These are phyloP conservation scores for Citrus glauca DNA, from an alignment of 345 rosid genomes.

Conservation along the genomic window DNA sequence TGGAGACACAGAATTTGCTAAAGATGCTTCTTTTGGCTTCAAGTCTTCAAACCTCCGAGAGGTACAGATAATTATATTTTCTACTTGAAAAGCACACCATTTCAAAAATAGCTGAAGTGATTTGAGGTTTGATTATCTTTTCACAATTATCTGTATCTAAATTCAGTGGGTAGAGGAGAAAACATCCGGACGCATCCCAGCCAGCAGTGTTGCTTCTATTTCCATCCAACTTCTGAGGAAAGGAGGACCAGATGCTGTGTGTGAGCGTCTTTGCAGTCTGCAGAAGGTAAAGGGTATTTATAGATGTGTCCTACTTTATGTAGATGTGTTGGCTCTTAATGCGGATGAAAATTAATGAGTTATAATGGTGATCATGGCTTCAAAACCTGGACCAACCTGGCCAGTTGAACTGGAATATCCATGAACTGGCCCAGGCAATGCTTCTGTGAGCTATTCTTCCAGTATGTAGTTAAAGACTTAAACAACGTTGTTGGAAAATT, in stretches of 20 bases:
- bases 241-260: conserved; percentile 93
- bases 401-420: neutral
- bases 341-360: neutral
- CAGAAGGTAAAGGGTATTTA: conserved; percentile 49
- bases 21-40: conserved; percentile 88
- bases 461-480: neutral
- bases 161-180: conserved; percentile 96
- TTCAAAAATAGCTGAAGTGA: neutral
- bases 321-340: neutral
- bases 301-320: neutral
- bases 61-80: conserved; percentile 37
- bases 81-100: neutral
- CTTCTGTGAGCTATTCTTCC: neutral
- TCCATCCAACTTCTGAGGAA: conserved; percentile 75
- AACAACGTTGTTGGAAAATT: neutral
- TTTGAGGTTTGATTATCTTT: conserved; percentile 9
- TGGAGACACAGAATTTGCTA: conserved; percentile 96
- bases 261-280: conserved; percentile 67
- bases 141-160: conserved; percentile 9
- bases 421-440: neutral
- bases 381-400: neutral
- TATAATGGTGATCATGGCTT: neutral
- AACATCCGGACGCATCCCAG: conserved; percentile 64
- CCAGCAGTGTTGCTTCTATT: conserved; percentile 64
- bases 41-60: conserved; percentile 85